A percentile compares a stretch with the other conserved stretches of the same genome.
Conservation (phyloP, 2,329 filamentous ascomycete species). For the Fusarium sp. region DNA sequence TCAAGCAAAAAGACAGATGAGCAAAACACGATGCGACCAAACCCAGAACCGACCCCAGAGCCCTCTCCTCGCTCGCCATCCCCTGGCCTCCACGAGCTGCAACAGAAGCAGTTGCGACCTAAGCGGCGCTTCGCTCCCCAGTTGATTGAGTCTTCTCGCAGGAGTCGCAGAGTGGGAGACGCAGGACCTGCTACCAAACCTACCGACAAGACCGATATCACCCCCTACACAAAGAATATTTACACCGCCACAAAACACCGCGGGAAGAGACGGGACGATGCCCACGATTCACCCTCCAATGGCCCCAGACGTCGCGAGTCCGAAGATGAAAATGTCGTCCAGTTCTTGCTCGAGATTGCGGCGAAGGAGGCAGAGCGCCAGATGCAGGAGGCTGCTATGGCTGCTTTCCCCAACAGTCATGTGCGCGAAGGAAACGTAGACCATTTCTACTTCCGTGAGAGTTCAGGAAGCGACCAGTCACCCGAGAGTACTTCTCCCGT, state of each 20-base stretch:
- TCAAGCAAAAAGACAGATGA: conserved; percentile 51
- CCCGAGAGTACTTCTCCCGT: conserved; percentile 52
- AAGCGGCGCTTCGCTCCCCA: conserved; percentile 76
- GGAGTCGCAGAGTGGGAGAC: conserved; percentile 75
- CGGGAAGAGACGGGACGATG: conserved; percentile 46
- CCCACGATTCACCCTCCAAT: conserved; percentile 23
- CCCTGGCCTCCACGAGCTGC: conserved; percentile 56
- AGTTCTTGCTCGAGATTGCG: conserved; percentile 82
- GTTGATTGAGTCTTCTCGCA: conserved; percentile 81
- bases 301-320: conserved; percentile 66
- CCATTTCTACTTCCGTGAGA: conserved; percentile 75
- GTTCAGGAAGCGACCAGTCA: conserved; percentile 67
- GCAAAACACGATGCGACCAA: conserved; percentile 56
- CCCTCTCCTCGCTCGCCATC: conserved; percentile 63
- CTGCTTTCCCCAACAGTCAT: conserved; percentile 79
- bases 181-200: conserved; percentile 69
- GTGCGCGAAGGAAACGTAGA: conserved; percentile 76
- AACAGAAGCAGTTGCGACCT: conserved; percentile 53
- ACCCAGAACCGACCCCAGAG: conserved; percentile 68
- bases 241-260: conserved; percentile 61
- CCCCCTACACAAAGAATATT: conserved; percentile 71
- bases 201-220: conserved; percentile 78
- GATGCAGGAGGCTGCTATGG: conserved; percentile 79
- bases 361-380: conserved; percentile 83
- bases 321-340: conserved; percentile 79